phyloP scores from a whole-genome alignment of 31 red algal genomes.

The Odonthalia washingtoniensis region DNA sequence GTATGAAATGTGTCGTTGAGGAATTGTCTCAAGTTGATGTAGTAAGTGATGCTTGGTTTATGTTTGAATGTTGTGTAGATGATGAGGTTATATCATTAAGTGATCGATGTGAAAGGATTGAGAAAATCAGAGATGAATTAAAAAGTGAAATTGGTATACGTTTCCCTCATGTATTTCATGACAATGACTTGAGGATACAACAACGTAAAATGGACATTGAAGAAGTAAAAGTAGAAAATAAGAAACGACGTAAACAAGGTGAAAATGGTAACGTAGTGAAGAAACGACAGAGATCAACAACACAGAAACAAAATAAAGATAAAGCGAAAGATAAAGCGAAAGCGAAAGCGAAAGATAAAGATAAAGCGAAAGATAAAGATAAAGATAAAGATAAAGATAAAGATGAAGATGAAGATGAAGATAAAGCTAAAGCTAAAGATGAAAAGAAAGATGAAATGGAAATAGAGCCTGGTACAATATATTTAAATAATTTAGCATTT shows the following conservation, averaged over 20 bases:
- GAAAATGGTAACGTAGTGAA: not conserved
- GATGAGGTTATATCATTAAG: not conserved
- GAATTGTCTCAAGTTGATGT: not conserved
- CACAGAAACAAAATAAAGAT: not conserved
- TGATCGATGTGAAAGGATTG: no score
- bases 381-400: not conserved
- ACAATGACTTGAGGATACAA: not conserved
- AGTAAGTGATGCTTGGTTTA: conserved; percentile 46
- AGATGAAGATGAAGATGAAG: not conserved
- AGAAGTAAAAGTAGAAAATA: not conserved
- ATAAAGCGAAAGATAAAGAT: not conserved
- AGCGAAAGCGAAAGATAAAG: not conserved
- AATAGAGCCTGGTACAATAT: conserved; percentile 72
- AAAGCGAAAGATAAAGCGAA: conserved; percentile 33
- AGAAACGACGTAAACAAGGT: not conserved
- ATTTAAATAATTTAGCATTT: conserved; percentile 71
- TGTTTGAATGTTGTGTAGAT: conserved; percentile 26
- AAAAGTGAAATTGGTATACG: not conserved
- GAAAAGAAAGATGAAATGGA: not conserved
- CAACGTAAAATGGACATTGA: not conserved
- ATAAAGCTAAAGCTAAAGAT: not conserved
- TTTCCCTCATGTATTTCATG: not conserved
- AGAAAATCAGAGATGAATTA: not conserved
- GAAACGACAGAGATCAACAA: not conserved
- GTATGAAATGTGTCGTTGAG: not conserved